Evolutionary conservation across 306 rosid genomes (phyloP).

Genomic region (Inga laurina): DNA sequence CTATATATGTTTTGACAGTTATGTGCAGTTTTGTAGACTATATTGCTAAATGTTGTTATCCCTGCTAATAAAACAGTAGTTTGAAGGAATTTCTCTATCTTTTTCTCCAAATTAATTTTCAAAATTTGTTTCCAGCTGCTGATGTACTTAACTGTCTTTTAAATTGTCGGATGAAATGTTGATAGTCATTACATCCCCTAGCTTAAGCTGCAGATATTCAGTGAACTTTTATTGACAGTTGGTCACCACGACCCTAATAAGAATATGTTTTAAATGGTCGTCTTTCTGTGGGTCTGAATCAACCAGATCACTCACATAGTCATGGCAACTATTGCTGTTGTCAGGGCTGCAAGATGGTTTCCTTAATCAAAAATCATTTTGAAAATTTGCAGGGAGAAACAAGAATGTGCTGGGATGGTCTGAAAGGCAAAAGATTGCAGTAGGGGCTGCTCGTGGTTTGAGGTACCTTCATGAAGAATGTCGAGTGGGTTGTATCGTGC

Average conservation of each 20-base stretch:
- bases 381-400: slow-evolving; percentile 59
- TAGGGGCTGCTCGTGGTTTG: slow-evolving; percentile 97
- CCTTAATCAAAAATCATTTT: background rate
- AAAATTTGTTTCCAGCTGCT: slow-evolving; percentile 5
- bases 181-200: background rate
- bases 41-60: slow-evolving; percentile 14
- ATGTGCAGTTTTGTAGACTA: background rate
- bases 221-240: background rate
- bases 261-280: background rate
- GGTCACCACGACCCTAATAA: slow-evolving; percentile 13
- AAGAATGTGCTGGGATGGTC: slow-evolving; percentile 65
- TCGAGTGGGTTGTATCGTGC: slow-evolving; percentile 98
- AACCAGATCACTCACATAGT: background rate
- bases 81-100: background rate
- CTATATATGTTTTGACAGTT: slow-evolving; percentile 16
- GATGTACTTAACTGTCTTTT: background rate
- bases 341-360: background rate
- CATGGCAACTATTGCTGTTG: background rate
- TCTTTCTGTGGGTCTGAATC: background rate
- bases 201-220: background rate
- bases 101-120: background rate
- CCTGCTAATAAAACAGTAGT: background rate
- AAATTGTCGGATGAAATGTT: background rate
- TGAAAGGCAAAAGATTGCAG: slow-evolving; percentile 80
- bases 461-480: slow-evolving; percentile 99